These are phyloP conservation scores for Boeremia exigua DNA, from an alignment of 2,329 filamentous ascomycete genomes.

Conservation along the genomic window DNA sequence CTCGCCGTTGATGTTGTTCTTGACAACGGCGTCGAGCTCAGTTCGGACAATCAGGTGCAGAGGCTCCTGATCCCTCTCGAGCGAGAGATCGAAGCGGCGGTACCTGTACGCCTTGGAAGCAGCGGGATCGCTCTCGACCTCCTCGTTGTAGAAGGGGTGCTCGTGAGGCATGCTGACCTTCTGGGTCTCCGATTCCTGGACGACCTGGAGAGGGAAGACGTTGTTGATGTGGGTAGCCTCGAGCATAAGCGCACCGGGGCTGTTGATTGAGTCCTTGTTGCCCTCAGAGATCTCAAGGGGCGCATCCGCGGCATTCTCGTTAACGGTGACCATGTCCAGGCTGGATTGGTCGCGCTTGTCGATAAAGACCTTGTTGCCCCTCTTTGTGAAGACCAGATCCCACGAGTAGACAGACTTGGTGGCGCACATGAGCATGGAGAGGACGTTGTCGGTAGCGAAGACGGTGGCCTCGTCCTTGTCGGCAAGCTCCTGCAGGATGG, in stretches of 20 bases:
- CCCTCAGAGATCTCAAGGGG: constrained; percentile 90
- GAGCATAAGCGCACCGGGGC: constrained; percentile 87
- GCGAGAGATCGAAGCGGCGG: constrained; percentile 92
- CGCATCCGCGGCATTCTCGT: constrained; percentile 96
- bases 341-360: constrained; percentile 97
- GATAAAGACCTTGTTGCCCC: constrained; percentile 96
- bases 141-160: constrained; percentile 96
- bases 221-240: constrained; percentile 99
- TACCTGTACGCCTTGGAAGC: constrained; percentile 99
- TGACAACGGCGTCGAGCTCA: constrained; percentile 93
- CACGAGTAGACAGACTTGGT: constrained; percentile 96
- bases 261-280: constrained; percentile 94
- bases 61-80: constrained; percentile 89
- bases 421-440: constrained; percentile 99
- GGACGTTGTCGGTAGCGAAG: constrained; percentile 94
- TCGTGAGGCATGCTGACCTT: constrained; percentile 85
- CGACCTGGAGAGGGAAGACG: constrained; percentile 97
- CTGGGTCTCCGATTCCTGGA: constrained; percentile 76
- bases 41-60: constrained; percentile 92
- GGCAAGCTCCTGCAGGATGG: constrained; percentile 94
- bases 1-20: constrained; percentile 90
- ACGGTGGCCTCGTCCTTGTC: constrained; percentile 96
- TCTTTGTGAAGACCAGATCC: constrained; percentile 93
- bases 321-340: constrained; percentile 97
- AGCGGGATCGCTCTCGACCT: constrained; percentile 90